Conservation (phyloP, 2,329 filamentous ascomycete genomes). For the Alternaria infectoria region DNA sequence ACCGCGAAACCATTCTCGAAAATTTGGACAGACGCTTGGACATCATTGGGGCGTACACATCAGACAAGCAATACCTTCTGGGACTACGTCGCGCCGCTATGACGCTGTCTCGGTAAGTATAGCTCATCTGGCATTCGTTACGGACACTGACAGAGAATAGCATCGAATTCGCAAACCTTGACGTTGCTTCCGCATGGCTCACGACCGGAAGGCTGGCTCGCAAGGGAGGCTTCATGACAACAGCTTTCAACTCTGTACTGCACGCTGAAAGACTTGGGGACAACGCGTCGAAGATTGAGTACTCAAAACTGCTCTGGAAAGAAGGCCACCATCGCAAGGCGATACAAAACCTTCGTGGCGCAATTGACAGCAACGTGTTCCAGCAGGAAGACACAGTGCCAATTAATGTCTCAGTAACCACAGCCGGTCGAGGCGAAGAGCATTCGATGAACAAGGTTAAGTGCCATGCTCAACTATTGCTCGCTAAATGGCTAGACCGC, state of each 20-base stretch:
- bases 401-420: slow-evolving; percentile 46
- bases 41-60: slow-evolving; percentile 83
- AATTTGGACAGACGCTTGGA: slow-evolving; percentile 80
- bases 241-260: slow-evolving; percentile 92
- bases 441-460: slow-evolving; percentile 64
- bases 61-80: slow-evolving; percentile 92
- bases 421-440: slow-evolving; percentile 46
- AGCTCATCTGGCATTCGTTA: neutral
- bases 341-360: slow-evolving; percentile 86
- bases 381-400: slow-evolving; percentile 53
- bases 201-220: slow-evolving; percentile 83
- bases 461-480: slow-evolving; percentile 81
- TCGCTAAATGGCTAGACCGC: slow-evolving; percentile 95
- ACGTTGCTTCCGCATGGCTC: slow-evolving; percentile 85
- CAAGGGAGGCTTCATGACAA: slow-evolving; percentile 81
- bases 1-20: slow-evolving; percentile 52
- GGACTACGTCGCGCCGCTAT: slow-evolving; percentile 86
- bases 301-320: slow-evolving; percentile 90
- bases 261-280: slow-evolving; percentile 86
- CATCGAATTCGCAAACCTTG: slow-evolving; percentile 68
- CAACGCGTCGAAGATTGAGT: slow-evolving; percentile 88
- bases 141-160: slow-evolving; percentile 34
- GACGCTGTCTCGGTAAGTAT: slow-evolving; percentile 71
- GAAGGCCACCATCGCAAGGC: slow-evolving; percentile 93
- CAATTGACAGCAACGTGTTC: slow-evolving; percentile 83